These are phyloP conservation scores for Trichoderma guizhouense DNA, from an alignment of 2,329 filamentous ascomycete species.

Conservation along the genomic window DNA sequence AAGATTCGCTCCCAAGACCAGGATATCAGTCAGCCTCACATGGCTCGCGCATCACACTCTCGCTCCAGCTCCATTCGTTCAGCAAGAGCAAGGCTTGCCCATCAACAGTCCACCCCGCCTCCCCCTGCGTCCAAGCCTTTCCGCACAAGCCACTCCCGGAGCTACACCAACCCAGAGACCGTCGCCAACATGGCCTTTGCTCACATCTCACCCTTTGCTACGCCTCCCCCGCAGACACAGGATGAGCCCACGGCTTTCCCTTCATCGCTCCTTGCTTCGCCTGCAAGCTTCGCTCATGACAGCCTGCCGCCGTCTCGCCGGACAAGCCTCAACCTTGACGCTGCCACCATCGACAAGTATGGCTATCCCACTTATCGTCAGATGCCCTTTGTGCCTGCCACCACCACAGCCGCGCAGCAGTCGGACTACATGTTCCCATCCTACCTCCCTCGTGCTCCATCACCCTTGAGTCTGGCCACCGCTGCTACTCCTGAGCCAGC, in stretches of 20 bases:
- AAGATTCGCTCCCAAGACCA: conserved; percentile 86
- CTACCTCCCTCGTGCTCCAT: conserved; percentile 46
- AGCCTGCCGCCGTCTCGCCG: conserved; percentile 44
- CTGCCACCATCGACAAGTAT: conserved; percentile 63
- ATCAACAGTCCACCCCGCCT: conserved; percentile 26
- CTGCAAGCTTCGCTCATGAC: conserved; percentile 53
- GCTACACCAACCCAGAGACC: conserved; percentile 61
- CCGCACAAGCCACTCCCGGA: conserved; percentile 51
- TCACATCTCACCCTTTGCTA: conserved; percentile 38
- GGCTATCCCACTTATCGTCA: conserved; percentile 83
- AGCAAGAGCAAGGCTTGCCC: conserved; percentile 4
- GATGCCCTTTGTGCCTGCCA: conserved; percentile 49
- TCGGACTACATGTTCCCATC: conserved; percentile 43
- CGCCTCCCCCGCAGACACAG: conserved; percentile 13
- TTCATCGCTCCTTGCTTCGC: conserved; percentile 62
- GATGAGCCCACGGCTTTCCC: conserved; percentile 28
- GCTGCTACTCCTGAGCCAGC: conserved; percentile 40
- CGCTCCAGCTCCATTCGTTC: conserved; percentile 15
- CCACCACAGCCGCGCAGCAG: conserved; percentile 20
- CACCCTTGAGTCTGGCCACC: conserved; percentile 40
- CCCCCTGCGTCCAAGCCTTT: conserved; percentile 28
- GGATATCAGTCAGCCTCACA: conserved; percentile 51
- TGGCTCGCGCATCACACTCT: conserved; percentile 18
- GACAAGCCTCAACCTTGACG: conserved; percentile 64
- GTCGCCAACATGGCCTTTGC: conserved; percentile 39